Percentiles rank a stretch among this genome's conserved stretches.
These are phyloP conservation scores for Scutellaria barbata DNA, from an alignment of 257 asterid species.

Conservation along the genomic window DNA sequence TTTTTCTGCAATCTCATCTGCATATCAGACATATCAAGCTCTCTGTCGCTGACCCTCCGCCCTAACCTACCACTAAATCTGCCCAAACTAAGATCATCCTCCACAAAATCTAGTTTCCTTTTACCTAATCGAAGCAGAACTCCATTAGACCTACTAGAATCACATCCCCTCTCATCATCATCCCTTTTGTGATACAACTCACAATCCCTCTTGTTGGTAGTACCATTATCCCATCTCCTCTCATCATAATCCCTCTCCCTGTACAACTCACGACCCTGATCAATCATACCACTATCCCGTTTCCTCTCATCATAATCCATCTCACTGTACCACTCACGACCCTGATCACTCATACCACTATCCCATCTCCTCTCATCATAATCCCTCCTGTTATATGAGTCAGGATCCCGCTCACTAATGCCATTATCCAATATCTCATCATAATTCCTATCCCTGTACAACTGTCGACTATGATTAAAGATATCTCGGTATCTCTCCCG, in stretches of 20 bases:
- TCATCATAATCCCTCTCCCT: slow-evolving; percentile 37
- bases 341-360: slow-evolving; percentile 19
- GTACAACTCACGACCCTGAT: slow-evolving; percentile 33
- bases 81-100: slow-evolving; percentile 43
- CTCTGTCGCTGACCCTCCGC: slow-evolving; percentile 41
- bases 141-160: slow-evolving; percentile 35
- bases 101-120: slow-evolving; percentile 32
- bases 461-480: slow-evolving; percentile 19
- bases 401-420: slow-evolving; percentile 26
- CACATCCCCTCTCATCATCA: slow-evolving; percentile 31
- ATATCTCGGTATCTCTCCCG: slow-evolving; percentile 28
- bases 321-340: slow-evolving; percentile 38
- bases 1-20: slow-evolving; percentile 54
- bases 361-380: slow-evolving; percentile 34
- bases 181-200: slow-evolving; percentile 17
- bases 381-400: slow-evolving; percentile 32
- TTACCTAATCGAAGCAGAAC: slow-evolving; percentile 33
- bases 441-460: slow-evolving; percentile 28
- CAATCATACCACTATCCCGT: slow-evolving; percentile 35
- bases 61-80: slow-evolving; percentile 57
- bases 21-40: slow-evolving; percentile 45
- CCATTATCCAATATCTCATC: slow-evolving; percentile 27
- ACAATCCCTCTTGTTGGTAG: neutral
- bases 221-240: slow-evolving; percentile 42
- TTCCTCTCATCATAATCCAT: slow-evolving; percentile 43